A percentile compares a stretch with the other conserved stretches of the same genome.
These are phyloP conservation scores for Euphorbia celastroides DNA, from an alignment of 441 rosid species.

Conservation along the genomic window DNA sequence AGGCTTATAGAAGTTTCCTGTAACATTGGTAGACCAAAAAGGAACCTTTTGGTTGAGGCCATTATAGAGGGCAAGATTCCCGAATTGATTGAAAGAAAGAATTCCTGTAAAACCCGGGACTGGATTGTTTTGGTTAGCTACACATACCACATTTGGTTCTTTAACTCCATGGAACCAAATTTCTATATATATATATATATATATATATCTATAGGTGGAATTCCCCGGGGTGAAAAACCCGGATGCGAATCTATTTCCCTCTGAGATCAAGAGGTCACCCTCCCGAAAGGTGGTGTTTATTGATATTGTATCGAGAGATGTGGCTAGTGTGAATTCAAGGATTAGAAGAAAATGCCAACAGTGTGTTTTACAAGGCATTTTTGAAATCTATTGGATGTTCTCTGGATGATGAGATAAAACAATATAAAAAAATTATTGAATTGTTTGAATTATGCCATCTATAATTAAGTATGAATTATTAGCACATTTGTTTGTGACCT, in stretches of 20 bases:
- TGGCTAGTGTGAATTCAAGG: neutral
- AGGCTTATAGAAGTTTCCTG: neutral
- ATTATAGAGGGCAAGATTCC: neutral
- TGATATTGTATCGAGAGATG: neutral
- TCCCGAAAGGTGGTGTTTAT: neutral
- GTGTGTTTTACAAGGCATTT: too few species aligned
- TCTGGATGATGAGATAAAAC: too few species aligned
- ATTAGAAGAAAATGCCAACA: neutral
- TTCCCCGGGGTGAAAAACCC: neutral
- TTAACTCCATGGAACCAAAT: neutral
- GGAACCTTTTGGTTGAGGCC: neutral
- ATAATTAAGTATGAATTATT: too few species aligned
- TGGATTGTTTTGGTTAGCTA: conserved; percentile 1
- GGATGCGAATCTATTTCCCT: neutral
- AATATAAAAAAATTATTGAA: too few species aligned
- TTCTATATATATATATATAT: too few species aligned
- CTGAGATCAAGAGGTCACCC: neutral
- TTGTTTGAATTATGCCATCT: too few species aligned
- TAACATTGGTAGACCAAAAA: neutral
- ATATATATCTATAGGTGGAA: neutral
- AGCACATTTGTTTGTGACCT: too few species aligned
- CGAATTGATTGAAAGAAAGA: neutral
- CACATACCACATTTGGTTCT: neutral
- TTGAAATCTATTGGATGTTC: too few species aligned
- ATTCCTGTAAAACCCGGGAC: neutral